These are phyloP conservation scores for Agaricales sp. DNA, from an alignment of 1,284 basidiomycete species.

Conservation along the genomic window DNA sequence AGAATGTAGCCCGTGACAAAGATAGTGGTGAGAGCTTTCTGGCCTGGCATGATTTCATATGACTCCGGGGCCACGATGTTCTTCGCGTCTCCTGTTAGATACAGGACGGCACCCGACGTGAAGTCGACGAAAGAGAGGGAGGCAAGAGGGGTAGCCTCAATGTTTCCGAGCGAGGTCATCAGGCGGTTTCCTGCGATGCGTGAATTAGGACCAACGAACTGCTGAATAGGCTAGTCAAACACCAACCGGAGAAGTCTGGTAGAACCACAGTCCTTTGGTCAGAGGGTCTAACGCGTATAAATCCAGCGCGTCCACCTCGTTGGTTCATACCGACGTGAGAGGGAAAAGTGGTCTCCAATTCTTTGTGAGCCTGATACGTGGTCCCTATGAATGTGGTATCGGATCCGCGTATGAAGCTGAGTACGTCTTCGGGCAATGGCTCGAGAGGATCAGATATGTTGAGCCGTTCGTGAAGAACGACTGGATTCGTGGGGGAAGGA, in stretches of 20 bases:
- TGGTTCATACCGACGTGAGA: constrained; percentile 59
- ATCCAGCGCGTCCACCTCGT: constrained; percentile 50
- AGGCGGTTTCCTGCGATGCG: constrained; percentile 44
- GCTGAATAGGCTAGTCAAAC: constrained; percentile 7
- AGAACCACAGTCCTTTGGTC: constrained; percentile 45
- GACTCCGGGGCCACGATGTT: constrained; percentile 40
- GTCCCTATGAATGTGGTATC: constrained; percentile 52
- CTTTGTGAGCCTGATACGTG: constrained; percentile 28
- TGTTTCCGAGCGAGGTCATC: constrained; percentile 53
- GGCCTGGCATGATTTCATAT: constrained; percentile 43
- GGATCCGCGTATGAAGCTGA: constrained; percentile 33
- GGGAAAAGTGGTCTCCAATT: constrained; percentile 27
- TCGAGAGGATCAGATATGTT: constrained; percentile 22
- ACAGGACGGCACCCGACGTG: constrained; percentile 43
- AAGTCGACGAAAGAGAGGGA: constrained; percentile 48
- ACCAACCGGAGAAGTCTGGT: constrained; percentile 54
- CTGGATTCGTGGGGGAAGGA: constrained; percentile 27
- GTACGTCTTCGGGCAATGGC: constrained; percentile 36
- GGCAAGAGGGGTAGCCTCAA: constrained; percentile 44
- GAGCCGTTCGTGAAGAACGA: constrained; percentile 23
- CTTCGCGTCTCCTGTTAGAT: constrained; percentile 46
- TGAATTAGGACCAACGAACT: constrained; percentile 4
- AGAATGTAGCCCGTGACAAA: constrained; percentile 40
- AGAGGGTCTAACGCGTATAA: constrained; percentile 41
- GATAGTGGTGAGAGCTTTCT: constrained; percentile 38